Conservation (phyloP, 331 rosid genomes). For the Prunus yedoensis region DNA sequence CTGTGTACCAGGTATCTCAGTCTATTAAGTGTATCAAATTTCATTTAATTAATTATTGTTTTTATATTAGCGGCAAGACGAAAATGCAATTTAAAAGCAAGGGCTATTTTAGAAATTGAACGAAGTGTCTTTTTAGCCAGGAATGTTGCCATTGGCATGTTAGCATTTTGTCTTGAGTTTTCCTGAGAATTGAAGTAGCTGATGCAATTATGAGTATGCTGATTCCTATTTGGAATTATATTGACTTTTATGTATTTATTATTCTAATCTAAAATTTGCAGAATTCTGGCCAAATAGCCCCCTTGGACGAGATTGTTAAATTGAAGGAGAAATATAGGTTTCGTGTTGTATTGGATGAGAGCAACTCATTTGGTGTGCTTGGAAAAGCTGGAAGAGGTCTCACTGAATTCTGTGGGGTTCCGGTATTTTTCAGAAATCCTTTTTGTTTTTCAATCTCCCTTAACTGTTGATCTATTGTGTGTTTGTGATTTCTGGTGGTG, state of each 20-base stretch:
- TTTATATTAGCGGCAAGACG: neutral
- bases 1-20: slow-evolving; percentile 80
- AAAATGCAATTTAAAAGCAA: neutral
- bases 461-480: neutral
- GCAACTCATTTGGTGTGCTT: slow-evolving; percentile 97
- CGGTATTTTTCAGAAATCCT: slow-evolving; percentile 52
- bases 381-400: slow-evolving; percentile 94
- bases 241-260: neutral
- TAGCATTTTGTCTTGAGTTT: neutral
- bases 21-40: slow-evolving; percentile 11
- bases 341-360: slow-evolving; percentile 93
- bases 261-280: slow-evolving; percentile 24
- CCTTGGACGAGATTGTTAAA: slow-evolving; percentile 78
- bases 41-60: neutral
- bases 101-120: neutral
- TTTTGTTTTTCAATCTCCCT: slow-evolving; percentile 5
- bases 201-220: neutral
- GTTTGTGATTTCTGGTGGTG: slow-evolving; percentile 38
- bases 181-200: slow-evolving; percentile 4
- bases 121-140: slow-evolving; percentile 4
- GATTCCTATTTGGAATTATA: neutral
- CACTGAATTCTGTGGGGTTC: slow-evolving; percentile 68
- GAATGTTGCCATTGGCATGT: neutral
- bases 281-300: slow-evolving; percentile 99
- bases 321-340: slow-evolving; percentile 85